A percentile compares a stretch with the other conserved stretches of the same genome.
These are phyloP conservation scores for Dactylis glomerata DNA, from an alignment of 176 grass and related monocot genomes.

Conservation along the genomic window DNA sequence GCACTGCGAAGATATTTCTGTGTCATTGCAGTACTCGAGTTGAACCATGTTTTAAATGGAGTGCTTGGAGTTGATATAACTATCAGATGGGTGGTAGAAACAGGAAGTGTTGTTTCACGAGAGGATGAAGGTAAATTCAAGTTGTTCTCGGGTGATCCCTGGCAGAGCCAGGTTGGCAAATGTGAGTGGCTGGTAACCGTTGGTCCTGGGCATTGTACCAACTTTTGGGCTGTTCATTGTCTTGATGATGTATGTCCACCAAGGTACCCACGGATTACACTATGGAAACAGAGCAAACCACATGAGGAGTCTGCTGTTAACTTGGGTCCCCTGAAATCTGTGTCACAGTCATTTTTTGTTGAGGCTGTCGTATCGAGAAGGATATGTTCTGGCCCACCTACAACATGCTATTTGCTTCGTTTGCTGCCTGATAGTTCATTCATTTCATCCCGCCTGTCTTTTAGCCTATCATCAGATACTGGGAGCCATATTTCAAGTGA, in stretches of 20 bases:
- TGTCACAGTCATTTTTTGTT: constrained; percentile 48
- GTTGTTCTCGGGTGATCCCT: constrained; percentile 50
- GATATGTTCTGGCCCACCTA: constrained; percentile 59
- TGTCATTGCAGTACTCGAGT: constrained; percentile 71
- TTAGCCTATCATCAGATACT: constrained; percentile 36
- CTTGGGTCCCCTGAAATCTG: constrained; percentile 26
- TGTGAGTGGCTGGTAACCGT: constrained; percentile 85
- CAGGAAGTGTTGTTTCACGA: constrained; percentile 39
- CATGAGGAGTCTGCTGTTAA: constrained; percentile 32
- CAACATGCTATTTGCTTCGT: constrained; percentile 74
- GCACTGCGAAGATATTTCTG: constrained; percentile 55
- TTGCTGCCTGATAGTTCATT: constrained; percentile 60
- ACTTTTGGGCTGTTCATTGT: constrained; percentile 84
- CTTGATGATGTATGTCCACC: constrained; percentile 78
- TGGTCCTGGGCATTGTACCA: constrained; percentile 54
- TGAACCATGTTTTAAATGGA: constrained; percentile 73
- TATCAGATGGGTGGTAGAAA: constrained; percentile 78
- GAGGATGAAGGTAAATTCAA: constrained; percentile 43
- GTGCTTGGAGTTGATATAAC: constrained; percentile 63
- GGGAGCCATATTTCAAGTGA: constrained; percentile 36
- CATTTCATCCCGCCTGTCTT: constrained; percentile 44
- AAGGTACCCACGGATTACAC: constrained; percentile 72
- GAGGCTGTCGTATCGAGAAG: constrained; percentile 61
- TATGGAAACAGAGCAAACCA: constrained; percentile 68
- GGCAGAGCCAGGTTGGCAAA: constrained; percentile 52